Evolutionary conservation across 805 yeast species (phyloP).

Genomic region (Ogataea zsoltii): DNA sequence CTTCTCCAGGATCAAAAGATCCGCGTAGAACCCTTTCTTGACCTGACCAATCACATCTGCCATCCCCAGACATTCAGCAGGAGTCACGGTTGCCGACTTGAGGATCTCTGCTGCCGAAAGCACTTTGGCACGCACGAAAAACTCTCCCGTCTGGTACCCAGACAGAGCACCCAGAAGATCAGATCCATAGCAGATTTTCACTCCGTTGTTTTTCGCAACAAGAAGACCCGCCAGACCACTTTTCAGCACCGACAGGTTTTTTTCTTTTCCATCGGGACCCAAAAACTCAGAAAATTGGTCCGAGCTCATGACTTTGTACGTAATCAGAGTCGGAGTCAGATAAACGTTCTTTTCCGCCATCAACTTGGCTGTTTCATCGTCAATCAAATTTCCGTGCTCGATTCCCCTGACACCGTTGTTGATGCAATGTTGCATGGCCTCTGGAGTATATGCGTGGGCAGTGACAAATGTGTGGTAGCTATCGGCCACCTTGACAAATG

Average conservation of each 20-base stretch:
- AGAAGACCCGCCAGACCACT: conserved; percentile 24
- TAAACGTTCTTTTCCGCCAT: conserved; percentile 27
- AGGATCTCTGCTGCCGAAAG: conserved; percentile 28
- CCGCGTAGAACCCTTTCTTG: conserved; percentile 29
- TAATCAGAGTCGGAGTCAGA: conserved; percentile 31
- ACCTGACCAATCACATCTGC: conserved; percentile 28
- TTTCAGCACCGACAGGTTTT: conserved; percentile 25
- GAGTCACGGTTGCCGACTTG: conserved; percentile 30
- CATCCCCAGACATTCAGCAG: conserved; percentile 26
- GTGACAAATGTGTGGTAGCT: conserved; percentile 31
- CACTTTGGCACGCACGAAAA: conserved; percentile 27
- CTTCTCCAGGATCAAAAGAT: conserved; percentile 24
- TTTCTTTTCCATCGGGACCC: conserved; percentile 18
- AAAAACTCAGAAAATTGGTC: conserved; percentile 27
- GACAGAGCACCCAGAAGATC: conserved; percentile 29
- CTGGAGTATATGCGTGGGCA: conserved; percentile 32
- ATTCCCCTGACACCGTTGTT: conserved; percentile 31
- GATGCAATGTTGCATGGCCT: conserved; percentile 26
- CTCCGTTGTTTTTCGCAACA: conserved; percentile 25
- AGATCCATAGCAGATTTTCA: conserved; percentile 31
- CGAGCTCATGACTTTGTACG: conserved; percentile 33
- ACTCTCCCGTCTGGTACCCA: conserved; percentile 32
- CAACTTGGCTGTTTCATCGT: conserved; percentile 29
- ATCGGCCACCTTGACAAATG: conserved; percentile 29
- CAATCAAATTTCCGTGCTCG: conserved; percentile 33